Evolutionary conservation across 768 basidiomycete species (phyloP), one percentile per base, ranked within the genome.

Genomic region (Lactifluus pinguis): DNA sequence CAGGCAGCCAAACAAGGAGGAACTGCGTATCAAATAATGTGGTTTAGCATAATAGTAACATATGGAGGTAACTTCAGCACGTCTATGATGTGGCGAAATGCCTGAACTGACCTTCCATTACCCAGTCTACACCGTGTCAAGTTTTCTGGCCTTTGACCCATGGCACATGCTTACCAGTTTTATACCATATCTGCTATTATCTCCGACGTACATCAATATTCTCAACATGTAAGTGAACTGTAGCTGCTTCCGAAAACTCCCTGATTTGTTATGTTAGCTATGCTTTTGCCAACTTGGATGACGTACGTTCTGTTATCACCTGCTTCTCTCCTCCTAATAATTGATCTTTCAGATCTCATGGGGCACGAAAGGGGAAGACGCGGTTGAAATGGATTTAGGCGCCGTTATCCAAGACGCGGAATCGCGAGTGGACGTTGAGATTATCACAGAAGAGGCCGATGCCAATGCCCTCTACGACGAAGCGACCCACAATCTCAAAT

Each of bases 111-210:
- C 19, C 0, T 36, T 51, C 38, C 11, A 11, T 30, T 13, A 34
- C 25, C n/a, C 57, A 86, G 86, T 89, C 42, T 97, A 90, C 72
- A 76, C 87, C 6, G 75, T 87, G 39, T 81, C 89, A 48, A 87
- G 87, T 62, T 65, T 97, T 42, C 75, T 98, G 44, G 91, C 92
- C 0, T 82, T 95, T 59, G 97, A 99, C 72, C 95, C 97, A 4
- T 95, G 92, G 92, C 95, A 98, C 73, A 84, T 98, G 76, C 51
- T 97, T 64, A 98, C 95, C 9, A 93, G 90, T 67, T 93, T 94
- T 69, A 66, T 86, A 14, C 92, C 91, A 53, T 99, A 97, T 69
- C 73, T 98, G 69, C 75, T 98, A 19, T 80, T 97, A 57, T 89
- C 86, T 3, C 92, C 94, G 30, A 84, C 83, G 32, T 89, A 88